Evolutionary conservation across 31 red algal species (phyloP), one percentile per base, ranked within the genome.

Genomic region (Odonthalia washingtoniensis): DNA sequence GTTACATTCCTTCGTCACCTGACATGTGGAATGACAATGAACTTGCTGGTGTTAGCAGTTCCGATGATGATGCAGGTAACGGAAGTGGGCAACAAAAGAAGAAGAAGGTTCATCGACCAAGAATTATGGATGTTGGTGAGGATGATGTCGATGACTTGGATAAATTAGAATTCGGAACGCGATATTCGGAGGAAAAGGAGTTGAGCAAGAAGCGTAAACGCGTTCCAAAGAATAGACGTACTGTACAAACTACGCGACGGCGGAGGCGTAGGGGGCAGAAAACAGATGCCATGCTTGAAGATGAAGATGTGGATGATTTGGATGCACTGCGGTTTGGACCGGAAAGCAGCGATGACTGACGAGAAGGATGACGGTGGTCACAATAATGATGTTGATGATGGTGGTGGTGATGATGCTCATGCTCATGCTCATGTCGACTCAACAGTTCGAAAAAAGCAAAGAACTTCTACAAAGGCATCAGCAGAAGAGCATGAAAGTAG

Each of bases 281-380:
- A 1, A 37, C 17, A 61, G 67, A 18, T 62, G 42, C 42, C 18
- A 33, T 91, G 14, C 49, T n/a, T 9, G 79, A 84, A 31, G 88
- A 91, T 46, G 88, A 83, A 46, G 88, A 91, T 52, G 79, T 91
- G 3, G 88, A 91, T 57, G 81, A 91, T 57, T 79, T 91, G n/a
- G 88, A 91, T 61, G 84, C 77, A 27, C 41, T 91, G 27, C 67
- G 67, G 14, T 32, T 32, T 27, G 67, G 67, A 12, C 31, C 9
- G 26, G 67, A 72, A 9, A 72, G 31, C n/a, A n/a, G n/a, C n/a
- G n/a, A n/a, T n/a, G n/a, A n/a, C n/a, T n/a, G n/a, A n/a, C n/a
- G n/a, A n/a, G n/a, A n/a, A n/a, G n/a, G n/a, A n/a, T n/a, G n/a
- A n/a, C n/a, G n/a, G n/a, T n/a, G n/a, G n/a, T n/a, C n/a, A n/a